Evolutionary conservation across 108 stramenopile species (phyloP).

Genomic region (Cyclostephanos tholiformis): DNA sequence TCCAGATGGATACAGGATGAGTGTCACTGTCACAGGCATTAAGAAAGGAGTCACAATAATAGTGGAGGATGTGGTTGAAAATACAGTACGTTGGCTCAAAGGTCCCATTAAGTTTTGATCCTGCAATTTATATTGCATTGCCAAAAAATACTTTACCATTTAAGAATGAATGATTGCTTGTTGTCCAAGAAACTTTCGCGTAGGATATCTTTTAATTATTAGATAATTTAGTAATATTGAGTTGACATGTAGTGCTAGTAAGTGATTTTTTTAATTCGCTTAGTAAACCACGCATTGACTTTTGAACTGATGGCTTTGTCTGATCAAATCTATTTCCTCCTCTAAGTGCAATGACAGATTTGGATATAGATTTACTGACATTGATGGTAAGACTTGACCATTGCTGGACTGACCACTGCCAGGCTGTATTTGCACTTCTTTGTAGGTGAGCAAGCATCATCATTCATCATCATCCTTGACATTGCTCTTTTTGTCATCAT

Average conservation of each 20-base stretch:
- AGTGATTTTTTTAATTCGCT: background rate
- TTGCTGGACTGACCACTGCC: background rate
- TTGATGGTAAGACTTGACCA: too few relatives aligned
- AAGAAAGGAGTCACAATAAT: too few relatives aligned
- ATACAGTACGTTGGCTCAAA: background rate
- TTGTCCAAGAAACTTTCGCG: too few relatives aligned
- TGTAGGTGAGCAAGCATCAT: background rate
- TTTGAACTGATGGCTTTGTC: background rate
- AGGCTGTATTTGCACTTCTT: background rate
- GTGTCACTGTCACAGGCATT: background rate
- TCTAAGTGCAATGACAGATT: too few relatives aligned
- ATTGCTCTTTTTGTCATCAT: too few relatives aligned
- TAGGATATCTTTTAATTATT: background rate
- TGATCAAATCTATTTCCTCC: too few relatives aligned
- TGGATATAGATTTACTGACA: too few relatives aligned
- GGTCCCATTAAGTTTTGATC: too few relatives aligned
- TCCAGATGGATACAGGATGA: background rate
- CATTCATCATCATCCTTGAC: background rate
- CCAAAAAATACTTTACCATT: too few relatives aligned
- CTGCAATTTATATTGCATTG: too few relatives aligned
- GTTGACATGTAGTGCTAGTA: background rate
- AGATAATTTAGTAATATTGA: background rate
- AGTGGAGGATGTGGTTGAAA: background rate
- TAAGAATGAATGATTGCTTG: too few relatives aligned
- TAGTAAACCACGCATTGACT: background rate